Evolutionary conservation across 1,139 yeast species (phyloP).

Genomic region (Lodderomyces margitis): DNA sequence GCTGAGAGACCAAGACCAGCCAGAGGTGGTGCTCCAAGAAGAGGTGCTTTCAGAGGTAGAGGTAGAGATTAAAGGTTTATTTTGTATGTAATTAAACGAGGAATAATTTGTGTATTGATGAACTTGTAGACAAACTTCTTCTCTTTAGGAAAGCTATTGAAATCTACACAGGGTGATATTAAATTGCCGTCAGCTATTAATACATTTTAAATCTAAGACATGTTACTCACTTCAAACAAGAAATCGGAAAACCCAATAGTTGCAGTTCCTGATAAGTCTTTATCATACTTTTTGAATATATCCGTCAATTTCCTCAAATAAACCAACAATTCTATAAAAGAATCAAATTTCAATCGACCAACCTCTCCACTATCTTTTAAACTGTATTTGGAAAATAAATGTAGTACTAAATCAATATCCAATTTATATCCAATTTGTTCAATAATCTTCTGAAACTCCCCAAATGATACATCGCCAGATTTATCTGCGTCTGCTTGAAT

Average conservation of each 20-base stretch:
- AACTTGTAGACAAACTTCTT: no score
- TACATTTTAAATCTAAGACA: slow-evolving; percentile 14
- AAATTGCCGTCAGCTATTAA: no score
- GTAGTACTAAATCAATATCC: slow-evolving; percentile 59
- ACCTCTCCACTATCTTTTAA: slow-evolving; percentile 32
- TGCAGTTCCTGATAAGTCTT: slow-evolving; percentile 74
- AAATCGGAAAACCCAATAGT: slow-evolving; percentile 78
- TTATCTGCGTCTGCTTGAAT: slow-evolving; percentile 60
- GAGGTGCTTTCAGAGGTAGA: slow-evolving; percentile 47
- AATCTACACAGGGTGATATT: no score
- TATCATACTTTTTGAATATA: slow-evolving; percentile 73
- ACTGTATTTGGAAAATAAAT: slow-evolving; percentile 60
- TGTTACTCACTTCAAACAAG: slow-evolving; percentile 57
- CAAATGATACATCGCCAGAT: slow-evolving; percentile 62
- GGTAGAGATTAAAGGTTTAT: slow-evolving; percentile 11
- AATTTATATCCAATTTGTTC: slow-evolving; percentile 69
- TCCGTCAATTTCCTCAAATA: slow-evolving; percentile 77
- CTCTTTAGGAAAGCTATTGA: no score
- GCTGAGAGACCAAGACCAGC: slow-evolving; percentile 66
- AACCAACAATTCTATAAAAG: slow-evolving; percentile 77
- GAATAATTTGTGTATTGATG: slow-evolving; percentile 16
- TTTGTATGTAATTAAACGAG: slow-evolving; percentile 24
- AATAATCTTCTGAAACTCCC: slow-evolving; percentile 66
- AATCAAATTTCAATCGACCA: slow-evolving; percentile 72
- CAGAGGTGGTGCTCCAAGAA: slow-evolving; percentile 42